These are phyloP conservation scores for Penicillium argentinense DNA, from an alignment of 495 filamentous ascomycete genomes.

Conservation along the genomic window DNA sequence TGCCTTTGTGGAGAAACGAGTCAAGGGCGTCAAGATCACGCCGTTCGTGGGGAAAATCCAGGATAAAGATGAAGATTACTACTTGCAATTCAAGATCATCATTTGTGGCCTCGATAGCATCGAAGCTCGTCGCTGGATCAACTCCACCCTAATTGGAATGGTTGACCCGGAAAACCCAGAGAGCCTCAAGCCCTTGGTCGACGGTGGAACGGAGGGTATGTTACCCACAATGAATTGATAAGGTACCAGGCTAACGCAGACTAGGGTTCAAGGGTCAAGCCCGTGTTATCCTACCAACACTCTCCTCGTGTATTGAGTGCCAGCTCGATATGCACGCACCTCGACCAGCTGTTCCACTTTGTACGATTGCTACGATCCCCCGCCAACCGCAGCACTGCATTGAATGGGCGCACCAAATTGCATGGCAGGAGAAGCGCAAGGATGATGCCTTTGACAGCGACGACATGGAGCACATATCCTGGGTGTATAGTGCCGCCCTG, in stretches of 20 bases:
- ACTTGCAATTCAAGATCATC: slow-evolving; percentile 94
- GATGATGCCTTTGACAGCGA: slow-evolving; percentile 82
- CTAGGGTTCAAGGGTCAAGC: slow-evolving; percentile 94
- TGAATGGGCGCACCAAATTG: slow-evolving; percentile 96
- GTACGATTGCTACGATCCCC: slow-evolving; percentile 94
- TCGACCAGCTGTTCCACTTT: slow-evolving; percentile 88
- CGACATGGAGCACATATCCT: slow-evolving; percentile 94
- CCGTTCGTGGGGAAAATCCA: slow-evolving; percentile 94
- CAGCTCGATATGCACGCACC: slow-evolving; percentile 98
- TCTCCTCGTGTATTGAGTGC: slow-evolving; percentile 96
- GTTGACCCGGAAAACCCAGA: slow-evolving; percentile 78
- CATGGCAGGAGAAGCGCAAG: slow-evolving; percentile 61
- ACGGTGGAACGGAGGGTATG: slow-evolving; percentile 91
- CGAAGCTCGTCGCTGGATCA: slow-evolving; percentile 97
- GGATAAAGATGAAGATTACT: slow-evolving; percentile 95
- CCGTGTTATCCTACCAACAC: slow-evolving; percentile 84
- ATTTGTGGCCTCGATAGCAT: slow-evolving; percentile 98
- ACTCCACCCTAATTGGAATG: slow-evolving; percentile 87
- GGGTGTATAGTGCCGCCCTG: slow-evolving; percentile 88
- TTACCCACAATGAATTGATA: not conserved
- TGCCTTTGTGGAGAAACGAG: slow-evolving; percentile 81
- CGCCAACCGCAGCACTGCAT: slow-evolving; percentile 98
- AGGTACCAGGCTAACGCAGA: slow-evolving; percentile 15
- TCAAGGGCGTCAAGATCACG: slow-evolving; percentile 88
- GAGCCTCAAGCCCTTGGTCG: slow-evolving; percentile 85